Conservation (phyloP, 2,329 filamentous ascomycete genomes). For the Ceratocystis alfenasii region DNA sequence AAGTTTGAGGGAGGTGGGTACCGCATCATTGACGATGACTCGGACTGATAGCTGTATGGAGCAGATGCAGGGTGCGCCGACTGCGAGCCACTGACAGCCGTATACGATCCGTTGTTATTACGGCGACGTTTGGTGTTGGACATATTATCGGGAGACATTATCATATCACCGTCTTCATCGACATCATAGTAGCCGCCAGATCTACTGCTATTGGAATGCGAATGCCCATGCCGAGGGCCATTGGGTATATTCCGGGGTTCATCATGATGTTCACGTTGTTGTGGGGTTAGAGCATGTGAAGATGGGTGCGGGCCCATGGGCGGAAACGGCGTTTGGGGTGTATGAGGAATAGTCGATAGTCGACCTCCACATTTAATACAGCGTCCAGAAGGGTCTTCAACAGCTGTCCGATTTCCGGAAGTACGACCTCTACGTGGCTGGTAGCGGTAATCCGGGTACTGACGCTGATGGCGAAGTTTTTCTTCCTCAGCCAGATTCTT, state of each 20-base stretch:
- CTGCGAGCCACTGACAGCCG: not conserved
- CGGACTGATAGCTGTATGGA: conserved; percentile 10
- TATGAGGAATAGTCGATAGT: conserved; percentile 50
- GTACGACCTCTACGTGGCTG: conserved; percentile 60
- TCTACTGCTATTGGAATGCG: conserved; percentile 9
- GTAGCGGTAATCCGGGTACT: conserved; percentile 90
- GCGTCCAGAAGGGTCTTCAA: conserved; percentile 41
- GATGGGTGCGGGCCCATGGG: conserved; percentile 26
- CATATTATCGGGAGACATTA: conserved; percentile 7
- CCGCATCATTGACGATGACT: conserved; percentile 8
- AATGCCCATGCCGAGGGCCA: conserved; percentile 6
- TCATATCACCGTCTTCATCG: conserved; percentile 7
- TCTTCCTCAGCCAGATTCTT: conserved; percentile 85
- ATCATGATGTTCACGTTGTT: conserved; percentile 1
- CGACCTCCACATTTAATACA: conserved; percentile 63
- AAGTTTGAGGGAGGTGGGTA: conserved; percentile 13
- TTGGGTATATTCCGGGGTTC: conserved; percentile 3
- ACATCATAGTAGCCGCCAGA: conserved; percentile 5
- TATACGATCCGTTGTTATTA: not conserved
- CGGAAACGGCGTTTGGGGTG: conserved; percentile 38
- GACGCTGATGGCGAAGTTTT: conserved; percentile 74
- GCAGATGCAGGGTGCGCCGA: not conserved
- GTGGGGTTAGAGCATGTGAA: conserved; percentile 8
- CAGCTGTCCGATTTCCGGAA: not conserved
- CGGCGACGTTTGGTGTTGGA: conserved; percentile 7